Evolutionary conservation across 2,329 filamentous ascomycete species (phyloP).

Genomic region (Xylaria hypoxylon): DNA sequence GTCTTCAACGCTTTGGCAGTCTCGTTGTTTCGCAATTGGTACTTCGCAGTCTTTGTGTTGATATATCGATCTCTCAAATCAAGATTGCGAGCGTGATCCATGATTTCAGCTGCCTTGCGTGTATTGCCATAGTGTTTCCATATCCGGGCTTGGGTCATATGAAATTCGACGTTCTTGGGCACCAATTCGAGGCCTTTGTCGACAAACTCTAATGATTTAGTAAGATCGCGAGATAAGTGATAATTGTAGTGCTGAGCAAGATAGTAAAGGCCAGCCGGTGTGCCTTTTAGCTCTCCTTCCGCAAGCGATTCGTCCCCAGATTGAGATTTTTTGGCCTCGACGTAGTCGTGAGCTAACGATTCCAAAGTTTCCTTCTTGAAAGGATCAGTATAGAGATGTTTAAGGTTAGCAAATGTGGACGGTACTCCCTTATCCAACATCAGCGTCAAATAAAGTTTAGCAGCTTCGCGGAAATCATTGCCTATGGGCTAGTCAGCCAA

Average conservation of each 20-base stretch:
- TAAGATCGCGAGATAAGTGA: constrained; percentile 82
- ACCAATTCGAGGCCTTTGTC: constrained; percentile 85
- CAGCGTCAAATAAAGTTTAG: constrained; percentile 80
- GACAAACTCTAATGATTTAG: constrained; percentile 83
- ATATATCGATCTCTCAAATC: constrained; percentile 96
- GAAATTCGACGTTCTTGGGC: constrained; percentile 86
- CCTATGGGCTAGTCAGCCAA: constrained; percentile 58
- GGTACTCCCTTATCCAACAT: constrained; percentile 95
- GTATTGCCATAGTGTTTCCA: constrained; percentile 89
- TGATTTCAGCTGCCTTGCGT: constrained; percentile 82
- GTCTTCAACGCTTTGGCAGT: constrained; percentile 87
- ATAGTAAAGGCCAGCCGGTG: constrained; percentile 88
- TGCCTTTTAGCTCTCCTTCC: constrained; percentile 68
- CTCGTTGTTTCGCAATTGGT: constrained; percentile 92
- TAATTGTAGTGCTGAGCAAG: constrained; percentile 98
- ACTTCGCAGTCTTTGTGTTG: constrained; percentile 98
- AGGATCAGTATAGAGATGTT: constrained; percentile 85
- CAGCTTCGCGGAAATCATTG: constrained; percentile 82
- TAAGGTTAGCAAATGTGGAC: constrained; percentile 96
- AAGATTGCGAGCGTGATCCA: constrained; percentile 86
- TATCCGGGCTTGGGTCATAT: constrained; percentile 96
- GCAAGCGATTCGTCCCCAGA: constrained; percentile 58
- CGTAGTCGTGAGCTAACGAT: constrained; percentile 81
- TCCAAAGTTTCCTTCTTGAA: constrained; percentile 83
- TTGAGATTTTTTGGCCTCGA: constrained; percentile 63